Conservation (phyloP, 805 yeast species). For the Lachancea cidri region DNA sequence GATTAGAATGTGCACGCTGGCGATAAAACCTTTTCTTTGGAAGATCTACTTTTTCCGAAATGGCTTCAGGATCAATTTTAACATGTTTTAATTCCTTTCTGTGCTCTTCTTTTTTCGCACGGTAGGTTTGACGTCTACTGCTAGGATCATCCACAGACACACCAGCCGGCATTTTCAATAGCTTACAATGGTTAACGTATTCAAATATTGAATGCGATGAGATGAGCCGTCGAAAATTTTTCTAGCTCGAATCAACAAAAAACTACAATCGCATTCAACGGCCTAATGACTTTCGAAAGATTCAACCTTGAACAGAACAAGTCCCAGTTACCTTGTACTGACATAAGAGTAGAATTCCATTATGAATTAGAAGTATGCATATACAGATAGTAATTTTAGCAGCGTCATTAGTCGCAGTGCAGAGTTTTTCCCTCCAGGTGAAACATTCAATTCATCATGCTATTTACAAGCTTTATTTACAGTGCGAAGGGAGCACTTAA, state of each 20-base stretch:
- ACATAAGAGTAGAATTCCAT: too few relatives aligned
- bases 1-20: slow-evolving; percentile 97
- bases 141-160: slow-evolving; percentile 9
- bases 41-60: slow-evolving; percentile 38
- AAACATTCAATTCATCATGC: neutral
- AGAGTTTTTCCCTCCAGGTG: too few relatives aligned
- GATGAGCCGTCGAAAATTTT: slow-evolving; percentile 1
- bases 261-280: neutral
- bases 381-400: too few relatives aligned
- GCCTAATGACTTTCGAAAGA: too few relatives aligned
- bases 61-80: slow-evolving; percentile 36
- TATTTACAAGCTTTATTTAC: neutral
- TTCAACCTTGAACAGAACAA: too few relatives aligned
- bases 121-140: slow-evolving; percentile 36
- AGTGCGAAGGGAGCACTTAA: neutral
- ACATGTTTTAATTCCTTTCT: slow-evolving; percentile 45
- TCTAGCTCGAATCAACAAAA: neutral
- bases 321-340: too few relatives aligned
- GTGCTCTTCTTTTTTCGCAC: slow-evolving; percentile 44
- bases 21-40: slow-evolving; percentile 87
- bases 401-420: too few relatives aligned
- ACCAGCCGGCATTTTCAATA: slow-evolving; percentile 5
- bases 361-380: too few relatives aligned
- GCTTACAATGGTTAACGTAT: too few relatives aligned
- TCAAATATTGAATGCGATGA: neutral